Evolutionary conservation across 148 eudicot species (phyloP), one percentile per base, ranked within the genome.

Genomic region (Chenopodium quinoa): DNA sequence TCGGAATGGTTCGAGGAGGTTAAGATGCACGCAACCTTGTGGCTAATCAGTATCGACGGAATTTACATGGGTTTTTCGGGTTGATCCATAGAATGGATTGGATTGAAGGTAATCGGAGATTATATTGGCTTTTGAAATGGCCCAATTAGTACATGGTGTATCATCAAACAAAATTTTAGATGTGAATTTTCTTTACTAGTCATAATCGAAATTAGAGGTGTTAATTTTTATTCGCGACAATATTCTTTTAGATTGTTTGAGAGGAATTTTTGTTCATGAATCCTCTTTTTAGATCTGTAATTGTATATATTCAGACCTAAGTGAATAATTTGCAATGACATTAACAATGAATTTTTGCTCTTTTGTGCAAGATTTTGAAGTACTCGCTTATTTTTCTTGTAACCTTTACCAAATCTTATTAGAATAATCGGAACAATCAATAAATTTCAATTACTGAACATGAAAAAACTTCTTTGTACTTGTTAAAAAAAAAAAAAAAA

Each of bases 221-320:
- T 19, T 58, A 27, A 31, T 27, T 65, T 66, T 64, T 23, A 40
- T 47, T 34, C 7, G 12, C 32, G 25, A 19, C 32, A 40, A 19
- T 65, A 78, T 47, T 78, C 63, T 22, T 75, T 74, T 66, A 66
- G 64, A 67, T 78, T 78, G 79, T 63, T 78, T 40, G n/a, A 78
- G 80, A 66, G 71, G 80, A 64, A 37, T 81, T 81, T 40, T 81
- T 81, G 78, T 74, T 50, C 9, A 34, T 74, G 52, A 50, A 50
- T 65, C 78, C 79, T 75, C 78, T 81, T 65, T 78, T 13, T 47
- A 34, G 68, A 32, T 48, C 25, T 46, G 16, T 29, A 13, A n/a
- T 1, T 81, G 73, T 64, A 74, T 11, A 75, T 80, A 48, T 65
- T 16, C n/a, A 74, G 37, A 74, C 34, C 19, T 73, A 81, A 56